Evolutionary conservation across 306 rosid species (phyloP).

Genomic region (Alnus glutinosa): DNA sequence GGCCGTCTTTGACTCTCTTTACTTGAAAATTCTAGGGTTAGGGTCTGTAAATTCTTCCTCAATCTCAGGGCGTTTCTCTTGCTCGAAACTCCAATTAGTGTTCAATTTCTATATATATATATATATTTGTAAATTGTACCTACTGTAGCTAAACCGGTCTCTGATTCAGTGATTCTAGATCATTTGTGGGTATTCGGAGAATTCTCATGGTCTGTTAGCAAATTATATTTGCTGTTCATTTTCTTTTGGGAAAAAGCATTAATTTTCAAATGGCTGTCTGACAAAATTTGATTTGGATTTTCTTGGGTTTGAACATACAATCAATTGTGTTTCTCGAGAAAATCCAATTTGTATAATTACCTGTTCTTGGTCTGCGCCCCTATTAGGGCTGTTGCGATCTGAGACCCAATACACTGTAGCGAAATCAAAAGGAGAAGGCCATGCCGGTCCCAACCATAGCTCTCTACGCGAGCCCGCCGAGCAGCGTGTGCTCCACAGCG

Average conservation of each 20-base stretch:
- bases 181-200: neutral
- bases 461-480: slow-evolving; percentile 84
- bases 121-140: slow-evolving; percentile 17
- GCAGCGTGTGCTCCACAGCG: slow-evolving; percentile 79
- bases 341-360: neutral
- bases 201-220: neutral
- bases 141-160: slow-evolving; percentile 25
- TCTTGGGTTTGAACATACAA: slow-evolving; percentile 1
- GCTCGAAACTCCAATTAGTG: neutral
- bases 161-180: neutral
- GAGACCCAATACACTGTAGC: slow-evolving; percentile 11
- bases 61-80: slow-evolving; percentile 3
- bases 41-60: slow-evolving; percentile 35
- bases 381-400: neutral
- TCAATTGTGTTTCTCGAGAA: slow-evolving; percentile 9
- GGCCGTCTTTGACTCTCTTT: slow-evolving; percentile 52
- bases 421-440: slow-evolving; percentile 3
- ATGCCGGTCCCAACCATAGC: slow-evolving; percentile 91
- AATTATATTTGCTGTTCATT: neutral
- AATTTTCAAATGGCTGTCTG: neutral
- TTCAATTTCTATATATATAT: neutral
- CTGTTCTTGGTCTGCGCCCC: slow-evolving; percentile 4
- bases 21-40: slow-evolving; percentile 20
- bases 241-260: neutral
- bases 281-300: neutral